These are phyloP conservation scores for Acanthamoeba healyi DNA, from an alignment of 208 protist species.

Conservation along the genomic window DNA sequence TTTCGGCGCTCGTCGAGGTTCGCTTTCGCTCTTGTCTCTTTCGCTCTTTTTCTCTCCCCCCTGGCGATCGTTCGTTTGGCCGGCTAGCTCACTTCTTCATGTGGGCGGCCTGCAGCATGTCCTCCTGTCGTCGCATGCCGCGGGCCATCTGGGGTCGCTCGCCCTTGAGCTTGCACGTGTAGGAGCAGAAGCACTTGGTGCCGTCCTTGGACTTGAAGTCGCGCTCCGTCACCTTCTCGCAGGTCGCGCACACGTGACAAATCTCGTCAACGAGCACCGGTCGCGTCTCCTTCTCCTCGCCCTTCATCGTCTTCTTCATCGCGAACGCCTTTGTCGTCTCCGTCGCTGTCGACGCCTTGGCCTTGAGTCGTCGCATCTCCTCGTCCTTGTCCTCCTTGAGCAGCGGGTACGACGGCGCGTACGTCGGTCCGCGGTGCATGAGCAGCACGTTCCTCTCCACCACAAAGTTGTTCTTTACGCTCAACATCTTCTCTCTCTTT, in stretches of 20 bases:
- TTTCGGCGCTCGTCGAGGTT: too few relatives aligned
- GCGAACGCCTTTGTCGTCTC: too few relatives aligned
- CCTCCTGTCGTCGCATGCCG: not conserved
- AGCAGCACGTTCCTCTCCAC: slow-evolving; percentile 61
- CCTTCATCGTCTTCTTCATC: not conserved
- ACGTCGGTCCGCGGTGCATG: slow-evolving; percentile 1
- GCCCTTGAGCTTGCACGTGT: slow-evolving; percentile 39
- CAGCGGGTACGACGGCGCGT: slow-evolving; percentile 45
- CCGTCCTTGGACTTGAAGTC: slow-evolving; percentile 46
- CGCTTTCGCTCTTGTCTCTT: not conserved
- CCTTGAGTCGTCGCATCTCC: not conserved
- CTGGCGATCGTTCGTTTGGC: not conserved
- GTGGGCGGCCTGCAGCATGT: not conserved
- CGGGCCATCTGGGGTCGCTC: slow-evolving; percentile 13
- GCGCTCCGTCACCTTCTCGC: slow-evolving; percentile 37
- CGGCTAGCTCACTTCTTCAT: slow-evolving; percentile 44
- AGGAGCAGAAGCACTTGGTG: slow-evolving; percentile 51
- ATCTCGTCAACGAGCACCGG: slow-evolving; percentile 36
- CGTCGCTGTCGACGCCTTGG: not conserved
- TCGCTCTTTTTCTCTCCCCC: not conserved
- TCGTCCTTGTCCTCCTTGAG: slow-evolving; percentile 57
- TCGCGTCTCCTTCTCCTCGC: not conserved
- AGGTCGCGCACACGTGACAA: slow-evolving; percentile 55
- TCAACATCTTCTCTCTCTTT: slow-evolving; percentile 1
- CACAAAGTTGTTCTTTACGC: slow-evolving; percentile 48